Conservation (phyloP, 495 filamentous ascomycete species). For the Neurospora sp. region DNA sequence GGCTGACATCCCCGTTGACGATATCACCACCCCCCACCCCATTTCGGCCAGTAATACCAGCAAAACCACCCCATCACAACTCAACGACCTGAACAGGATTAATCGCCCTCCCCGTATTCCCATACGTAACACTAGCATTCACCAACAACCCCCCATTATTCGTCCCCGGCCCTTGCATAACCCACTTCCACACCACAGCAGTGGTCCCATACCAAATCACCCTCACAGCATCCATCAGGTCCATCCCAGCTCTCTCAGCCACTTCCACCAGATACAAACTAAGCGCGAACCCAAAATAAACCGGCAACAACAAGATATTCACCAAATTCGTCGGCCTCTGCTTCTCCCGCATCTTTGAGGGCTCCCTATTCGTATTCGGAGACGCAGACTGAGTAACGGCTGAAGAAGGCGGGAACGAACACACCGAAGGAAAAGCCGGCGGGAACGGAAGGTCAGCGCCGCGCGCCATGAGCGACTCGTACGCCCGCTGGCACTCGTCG, state of each 20-base stretch:
- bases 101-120: slow-evolving; percentile 51
- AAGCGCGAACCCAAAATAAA: neutral
- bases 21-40: neutral
- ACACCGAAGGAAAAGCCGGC: neutral
- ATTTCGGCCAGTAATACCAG: neutral
- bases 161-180: slow-evolving; percentile 45
- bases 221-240: slow-evolving; percentile 44
- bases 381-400: neutral
- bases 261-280: neutral
- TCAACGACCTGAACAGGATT: slow-evolving; percentile 36
- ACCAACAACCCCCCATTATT: slow-evolving; percentile 56
- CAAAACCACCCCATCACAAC: slow-evolving; percentile 7
- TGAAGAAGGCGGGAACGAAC: neutral
- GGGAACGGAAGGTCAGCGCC: neutral
- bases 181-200: slow-evolving; percentile 66
- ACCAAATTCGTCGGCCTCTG: neutral
- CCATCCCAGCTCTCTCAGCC: slow-evolving; percentile 2
- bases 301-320: neutral
- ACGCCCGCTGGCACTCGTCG: slow-evolving; percentile 63
- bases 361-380: neutral
- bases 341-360: neutral
- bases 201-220: slow-evolving; percentile 53
- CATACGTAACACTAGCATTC: slow-evolving; percentile 67
- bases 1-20: too few relatives aligned
- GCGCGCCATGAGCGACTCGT: slow-evolving; percentile 51